A percentile compares a stretch with the other conserved stretches of the same genome.
Conservation (phyloP, 164 flowering plant genomes). For the Tetracentron sinense region DNA sequence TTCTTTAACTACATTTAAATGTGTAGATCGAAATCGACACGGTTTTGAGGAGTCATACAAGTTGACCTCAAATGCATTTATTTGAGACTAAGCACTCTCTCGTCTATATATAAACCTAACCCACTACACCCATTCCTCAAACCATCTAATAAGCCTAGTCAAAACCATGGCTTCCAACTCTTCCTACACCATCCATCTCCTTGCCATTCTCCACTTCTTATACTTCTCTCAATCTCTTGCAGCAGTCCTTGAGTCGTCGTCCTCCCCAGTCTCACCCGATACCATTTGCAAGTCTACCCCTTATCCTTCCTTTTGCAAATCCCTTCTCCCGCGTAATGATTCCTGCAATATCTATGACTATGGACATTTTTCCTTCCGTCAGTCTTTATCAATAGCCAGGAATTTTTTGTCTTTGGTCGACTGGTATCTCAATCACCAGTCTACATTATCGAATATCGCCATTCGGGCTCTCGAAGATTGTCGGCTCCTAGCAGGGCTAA, state of each 20-base stretch:
- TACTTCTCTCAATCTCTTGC: slow-evolving; percentile 1
- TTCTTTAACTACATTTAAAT: too few relatives aligned
- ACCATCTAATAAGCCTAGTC: too few relatives aligned
- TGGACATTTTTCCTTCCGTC: slow-evolving; percentile 32
- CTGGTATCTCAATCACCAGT: slow-evolving; percentile 19
- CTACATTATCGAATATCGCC: slow-evolving; percentile 26
- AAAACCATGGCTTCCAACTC: neutral
- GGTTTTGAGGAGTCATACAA: neutral
- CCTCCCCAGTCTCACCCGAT: slow-evolving; percentile 3
- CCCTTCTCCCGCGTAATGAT: slow-evolving; percentile 12
- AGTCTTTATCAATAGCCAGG: slow-evolving; percentile 34
- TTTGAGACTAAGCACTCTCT: neutral
- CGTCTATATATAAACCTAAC: slow-evolving; percentile 2
- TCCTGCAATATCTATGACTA: slow-evolving; percentile 26
- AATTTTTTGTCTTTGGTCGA: slow-evolving; percentile 32
- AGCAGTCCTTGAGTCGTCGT: neutral
- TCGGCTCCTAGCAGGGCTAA: slow-evolving; percentile 32
- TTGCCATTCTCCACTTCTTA: slow-evolving; percentile 4
- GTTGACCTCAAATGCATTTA: neutral
- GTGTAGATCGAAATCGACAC: neutral
- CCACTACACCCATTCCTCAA: neutral
- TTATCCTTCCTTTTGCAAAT: slow-evolving; percentile 22
- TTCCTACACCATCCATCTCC: neutral
- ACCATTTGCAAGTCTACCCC: slow-evolving; percentile 24
- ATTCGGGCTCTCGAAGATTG: slow-evolving; percentile 54